A percentile compares a stretch with the other conserved stretches of the same genome.
phyloP scores from a whole-genome alignment of 257 asterid genomes.

The Handroanthus guayacan region DNA sequence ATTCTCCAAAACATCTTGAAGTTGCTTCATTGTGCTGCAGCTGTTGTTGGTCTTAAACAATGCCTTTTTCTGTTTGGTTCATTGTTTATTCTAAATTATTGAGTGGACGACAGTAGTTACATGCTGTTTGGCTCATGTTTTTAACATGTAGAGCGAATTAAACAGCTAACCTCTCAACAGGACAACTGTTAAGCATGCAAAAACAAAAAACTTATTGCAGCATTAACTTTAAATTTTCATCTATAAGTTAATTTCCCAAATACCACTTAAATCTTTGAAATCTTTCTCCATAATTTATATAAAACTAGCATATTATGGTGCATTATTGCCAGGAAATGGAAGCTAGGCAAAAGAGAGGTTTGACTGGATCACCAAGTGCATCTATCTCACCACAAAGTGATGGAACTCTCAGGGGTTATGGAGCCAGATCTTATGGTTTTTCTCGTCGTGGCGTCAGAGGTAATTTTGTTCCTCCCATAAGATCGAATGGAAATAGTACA shows the following conservation, averaged over 20 bases:
- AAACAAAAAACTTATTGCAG: not conserved
- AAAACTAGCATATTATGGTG: slow-evolving; percentile 32
- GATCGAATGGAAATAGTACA: slow-evolving; percentile 67
- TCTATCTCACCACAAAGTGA: slow-evolving; percentile 83
- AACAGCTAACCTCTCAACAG: not conserved
- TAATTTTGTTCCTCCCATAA: slow-evolving; percentile 91
- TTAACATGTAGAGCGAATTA: not conserved
- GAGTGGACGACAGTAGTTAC: slow-evolving; percentile 21
- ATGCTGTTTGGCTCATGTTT: slow-evolving; percentile 7
- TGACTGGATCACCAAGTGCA: slow-evolving; percentile 77
- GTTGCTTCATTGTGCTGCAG: slow-evolving; percentile 34
- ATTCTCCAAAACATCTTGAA: slow-evolving; percentile 9
- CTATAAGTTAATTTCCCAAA: slow-evolving; percentile 1
- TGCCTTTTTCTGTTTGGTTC: slow-evolving; percentile 23
- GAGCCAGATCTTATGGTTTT: slow-evolving; percentile 71
- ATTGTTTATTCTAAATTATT: slow-evolving; percentile 16
- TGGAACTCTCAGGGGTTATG: slow-evolving; percentile 67
- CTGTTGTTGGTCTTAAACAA: slow-evolving; percentile 19
- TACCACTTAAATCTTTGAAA: slow-evolving; percentile 4
- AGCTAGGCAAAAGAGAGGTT: slow-evolving; percentile 78
- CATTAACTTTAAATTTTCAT: not conserved
- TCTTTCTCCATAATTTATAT: slow-evolving; percentile 20
- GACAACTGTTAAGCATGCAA: slow-evolving; percentile 15
- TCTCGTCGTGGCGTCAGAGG: slow-evolving; percentile 95
- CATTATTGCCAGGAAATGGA: slow-evolving; percentile 83